Base-by-base conservation (phyloP, 2,329 filamentous ascomycete genomes). In the Fusarium verrucosum region DNA sequence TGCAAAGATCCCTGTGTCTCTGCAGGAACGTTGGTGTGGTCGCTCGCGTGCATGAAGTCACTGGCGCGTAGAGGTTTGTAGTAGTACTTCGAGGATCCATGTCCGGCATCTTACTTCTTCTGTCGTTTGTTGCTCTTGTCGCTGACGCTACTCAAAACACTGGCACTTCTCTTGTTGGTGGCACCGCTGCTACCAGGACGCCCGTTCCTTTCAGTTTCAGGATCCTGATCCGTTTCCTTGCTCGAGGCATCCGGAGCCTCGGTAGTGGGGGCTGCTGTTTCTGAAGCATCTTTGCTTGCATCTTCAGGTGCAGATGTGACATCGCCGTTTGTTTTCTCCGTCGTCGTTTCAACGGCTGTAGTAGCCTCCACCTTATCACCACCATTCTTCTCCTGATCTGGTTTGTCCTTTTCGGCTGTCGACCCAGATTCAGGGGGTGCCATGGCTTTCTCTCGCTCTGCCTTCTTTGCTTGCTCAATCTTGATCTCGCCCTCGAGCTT, bases 121-220 rank as follows among this genome's bases (percentile, higher is more conserved):
- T 83, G 82, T 59, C 84, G 79, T 74, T 87, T 87, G 5, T 77
- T 71, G 66, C 82, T 86, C 76, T 85, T 86, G 58, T 92, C 89
- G 74, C 90, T 92, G 7, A 80, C 79, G 16, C 82, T 80, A 74
- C 91, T 94, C 50, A 96, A 75, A 28, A 93, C 91, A 75, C 92
- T 96, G 2, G 92, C 92, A 74, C 92, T 95, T 58, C 92, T 85
- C 80, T 96, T 96, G 65, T 90, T 89, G 1, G 77, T 69, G 10
- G 74, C 75, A 37, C 78, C 73, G 61, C 80, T 81, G 62, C 78
- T 80, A 14, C 72, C 74, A 3, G 78, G 78, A 40, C 77, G 72
- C 11, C 52, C 58, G 16, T 64, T 69, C 64, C 70, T 78, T 33
- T 73, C 75, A n/a, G 71, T 57, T 26, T 69, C 65, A 9, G 30